Base-by-base conservation (phyloP, 495 filamentous ascomycete species). In the Xylaria flabelliformis region DNA sequence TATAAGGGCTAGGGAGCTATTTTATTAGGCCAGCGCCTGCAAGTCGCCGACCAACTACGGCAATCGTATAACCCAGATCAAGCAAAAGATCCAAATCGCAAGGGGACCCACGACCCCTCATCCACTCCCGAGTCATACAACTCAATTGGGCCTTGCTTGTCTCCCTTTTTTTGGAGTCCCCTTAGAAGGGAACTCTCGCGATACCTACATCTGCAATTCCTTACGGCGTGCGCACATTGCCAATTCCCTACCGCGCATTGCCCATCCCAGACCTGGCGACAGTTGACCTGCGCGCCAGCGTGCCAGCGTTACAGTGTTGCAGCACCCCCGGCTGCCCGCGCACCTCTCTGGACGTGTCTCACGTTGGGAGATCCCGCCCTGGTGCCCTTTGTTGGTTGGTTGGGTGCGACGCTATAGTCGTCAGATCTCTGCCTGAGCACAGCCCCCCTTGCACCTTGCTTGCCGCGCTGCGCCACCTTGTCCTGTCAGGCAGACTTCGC, bases 381-480 rank as follows among this genome's bases (percentile, higher is more conserved):
- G 21, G 46, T 4, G 56, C 0, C 46, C 55, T 21, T 64, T 44
- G 53, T 53, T 73, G 71, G 44, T 64, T 67, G 71, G 64, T 39
- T 41, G 56, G 53, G 53, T 59, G 71, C 44, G 48, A 73, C 64
- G 42, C 55, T 68, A 62, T 41, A 53, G 44, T 71, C 56, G 74
- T 75, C 75, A 73, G 72, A 77, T 56, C 64, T 74, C 39, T 50
- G 69, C 61, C 67, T 66, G 71, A 46, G 73, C 77, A 79, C 74
- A 78, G 77, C 77, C 77, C 76, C 77, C 76, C 75, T 70, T 78
- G 10, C 41, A 61, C 62, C 70, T 39, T 69, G 71, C 69, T 73
- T 73, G 68, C 67, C 66, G 74, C 66, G 74, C 77, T 79, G 77
- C 77, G 77, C 77, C 77, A 79, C 77, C 42, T 73, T 66, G 71